Conservation (phyloP, 495 filamentous ascomycete genomes). For the Polyplosphaeria fusca region DNA sequence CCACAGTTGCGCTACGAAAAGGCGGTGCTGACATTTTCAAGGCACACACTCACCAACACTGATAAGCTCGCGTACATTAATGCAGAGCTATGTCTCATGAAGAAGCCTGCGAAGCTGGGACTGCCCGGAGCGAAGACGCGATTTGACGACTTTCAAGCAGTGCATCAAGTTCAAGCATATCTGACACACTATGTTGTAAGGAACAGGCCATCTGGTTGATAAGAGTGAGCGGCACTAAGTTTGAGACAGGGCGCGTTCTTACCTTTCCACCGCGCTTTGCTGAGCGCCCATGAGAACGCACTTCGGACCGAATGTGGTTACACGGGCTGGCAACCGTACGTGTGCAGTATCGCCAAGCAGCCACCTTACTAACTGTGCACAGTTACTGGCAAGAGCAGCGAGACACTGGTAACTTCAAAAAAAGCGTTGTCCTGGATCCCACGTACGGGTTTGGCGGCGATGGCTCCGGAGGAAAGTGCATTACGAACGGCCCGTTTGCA, state of each 20-base stretch:
- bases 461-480: conserved; percentile 40
- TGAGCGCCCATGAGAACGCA: conserved; percentile 38
- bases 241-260: conserved; percentile 37
- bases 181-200: conserved; percentile 44
- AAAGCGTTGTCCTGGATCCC: conserved; percentile 40
- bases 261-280: conserved; percentile 39
- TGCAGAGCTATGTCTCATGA: conserved; percentile 49
- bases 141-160: conserved; percentile 49
- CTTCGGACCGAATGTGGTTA: conserved; percentile 42
- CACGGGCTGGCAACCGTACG: conserved; percentile 40
- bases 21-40: conserved; percentile 9
- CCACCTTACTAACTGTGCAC: too few species aligned
- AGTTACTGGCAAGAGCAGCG: conserved; percentile 50
- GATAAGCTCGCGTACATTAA: conserved; percentile 46
- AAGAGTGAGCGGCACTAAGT: too few species aligned
- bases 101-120: conserved; percentile 32
- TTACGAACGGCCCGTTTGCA: conserved; percentile 47
- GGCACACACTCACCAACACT: conserved; percentile 41
- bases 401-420: conserved; percentile 43
- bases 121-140: conserved; percentile 38
- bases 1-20: too few species aligned
- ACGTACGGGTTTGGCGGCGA: conserved; percentile 47
- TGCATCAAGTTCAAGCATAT: conserved; percentile 38
- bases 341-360: too few species aligned
- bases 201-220: too few species aligned